Percentiles rank a stretch among this genome's conserved stretches.
Evolutionary conservation across 768 basidiomycete genomes (phyloP).

Genomic region (Strobilomyces dryophilus): DNA sequence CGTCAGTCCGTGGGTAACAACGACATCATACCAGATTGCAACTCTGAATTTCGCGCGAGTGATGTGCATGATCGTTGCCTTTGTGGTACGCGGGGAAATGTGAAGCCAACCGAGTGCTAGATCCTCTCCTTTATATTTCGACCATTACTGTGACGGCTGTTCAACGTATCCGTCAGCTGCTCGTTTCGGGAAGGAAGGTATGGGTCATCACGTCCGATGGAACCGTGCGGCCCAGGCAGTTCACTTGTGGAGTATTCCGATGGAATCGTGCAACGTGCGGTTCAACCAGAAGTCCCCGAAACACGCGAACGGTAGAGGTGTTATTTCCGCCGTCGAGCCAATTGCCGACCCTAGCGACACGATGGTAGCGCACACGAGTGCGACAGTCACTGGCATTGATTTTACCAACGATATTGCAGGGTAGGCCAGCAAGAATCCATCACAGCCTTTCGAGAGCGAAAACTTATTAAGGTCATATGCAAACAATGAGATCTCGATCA

Average conservation of each 20-base stretch:
- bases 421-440: not conserved
- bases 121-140: not conserved
- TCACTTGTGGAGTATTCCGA: slow-evolving; percentile 8
- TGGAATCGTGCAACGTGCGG: slow-evolving; percentile 18
- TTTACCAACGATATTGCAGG: not conserved
- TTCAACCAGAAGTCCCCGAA: not conserved
- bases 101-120: not conserved
- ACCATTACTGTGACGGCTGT: not conserved
- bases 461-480: not conserved
- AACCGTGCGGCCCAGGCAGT: slow-evolving; percentile 14
- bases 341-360: not conserved
- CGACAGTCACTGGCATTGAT: not conserved
- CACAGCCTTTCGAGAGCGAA: not conserved
- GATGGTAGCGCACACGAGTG: not conserved
- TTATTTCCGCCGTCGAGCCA: not conserved
- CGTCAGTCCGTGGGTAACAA: not conserved
- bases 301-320: not conserved
- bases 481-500: not conserved
- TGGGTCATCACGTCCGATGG: slow-evolving; percentile 15
- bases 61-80: slow-evolving; percentile 5
- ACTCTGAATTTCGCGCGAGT: slow-evolving; percentile 22
- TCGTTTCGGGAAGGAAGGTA: slow-evolving; percentile 5
- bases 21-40: slow-evolving; percentile 23
- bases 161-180: not conserved
- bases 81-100: not conserved